These are phyloP conservation scores for Aureobasidium sp. DNA, from an alignment of 2,329 filamentous ascomycete genomes.

Conservation along the genomic window DNA sequence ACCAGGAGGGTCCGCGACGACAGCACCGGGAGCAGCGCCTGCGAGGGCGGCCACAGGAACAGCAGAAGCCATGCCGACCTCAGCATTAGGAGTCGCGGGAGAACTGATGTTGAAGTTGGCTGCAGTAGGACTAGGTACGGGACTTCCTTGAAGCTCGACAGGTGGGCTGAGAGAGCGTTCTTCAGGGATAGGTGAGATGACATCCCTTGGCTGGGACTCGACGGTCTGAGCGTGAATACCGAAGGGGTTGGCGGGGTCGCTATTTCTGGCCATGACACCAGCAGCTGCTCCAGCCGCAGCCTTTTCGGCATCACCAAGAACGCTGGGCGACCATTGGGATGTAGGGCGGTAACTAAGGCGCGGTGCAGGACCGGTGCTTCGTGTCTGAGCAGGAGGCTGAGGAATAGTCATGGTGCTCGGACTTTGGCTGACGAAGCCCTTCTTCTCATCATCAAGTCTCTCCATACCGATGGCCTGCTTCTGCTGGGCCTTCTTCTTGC, in stretches of 20 bases:
- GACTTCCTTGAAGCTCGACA: slow-evolving; percentile 15
- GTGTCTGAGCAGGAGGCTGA: slow-evolving; percentile 30
- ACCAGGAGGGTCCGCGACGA: slow-evolving; percentile 35
- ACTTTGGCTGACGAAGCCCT: slow-evolving; percentile 18
- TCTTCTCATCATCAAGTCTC: slow-evolving; percentile 37
- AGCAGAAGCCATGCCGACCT: slow-evolving; percentile 27
- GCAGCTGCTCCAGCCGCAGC: slow-evolving; percentile 27
- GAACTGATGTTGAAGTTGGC: slow-evolving; percentile 18
- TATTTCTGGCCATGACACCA: slow-evolving; percentile 24
- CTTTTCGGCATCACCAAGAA: slow-evolving; percentile 40
- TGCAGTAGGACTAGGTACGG: slow-evolving; percentile 13
- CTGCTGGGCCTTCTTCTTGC: slow-evolving; percentile 60
- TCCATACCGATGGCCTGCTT: slow-evolving; percentile 25
- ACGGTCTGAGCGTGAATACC: slow-evolving; percentile 30
- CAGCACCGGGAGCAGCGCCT: slow-evolving; percentile 31
- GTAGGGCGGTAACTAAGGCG: slow-evolving; percentile 77
- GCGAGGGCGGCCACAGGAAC: slow-evolving; percentile 35
- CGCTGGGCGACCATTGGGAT: slow-evolving; percentile 71
- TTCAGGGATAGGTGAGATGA: slow-evolving; percentile 21
- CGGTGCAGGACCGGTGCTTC: slow-evolving; percentile 56
- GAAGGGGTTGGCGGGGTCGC: slow-evolving; percentile 32
- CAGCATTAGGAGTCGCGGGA: slow-evolving; percentile 22
- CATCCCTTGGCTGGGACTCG: slow-evolving; percentile 29
- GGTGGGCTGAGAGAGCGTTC: slow-evolving; percentile 13
- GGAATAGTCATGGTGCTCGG: slow-evolving; percentile 24